Evolutionary conservation across 2,329 filamentous ascomycete genomes (phyloP), one percentile per base, ranked within the genome.

Genomic region (Aspergillus thermomutatus): DNA sequence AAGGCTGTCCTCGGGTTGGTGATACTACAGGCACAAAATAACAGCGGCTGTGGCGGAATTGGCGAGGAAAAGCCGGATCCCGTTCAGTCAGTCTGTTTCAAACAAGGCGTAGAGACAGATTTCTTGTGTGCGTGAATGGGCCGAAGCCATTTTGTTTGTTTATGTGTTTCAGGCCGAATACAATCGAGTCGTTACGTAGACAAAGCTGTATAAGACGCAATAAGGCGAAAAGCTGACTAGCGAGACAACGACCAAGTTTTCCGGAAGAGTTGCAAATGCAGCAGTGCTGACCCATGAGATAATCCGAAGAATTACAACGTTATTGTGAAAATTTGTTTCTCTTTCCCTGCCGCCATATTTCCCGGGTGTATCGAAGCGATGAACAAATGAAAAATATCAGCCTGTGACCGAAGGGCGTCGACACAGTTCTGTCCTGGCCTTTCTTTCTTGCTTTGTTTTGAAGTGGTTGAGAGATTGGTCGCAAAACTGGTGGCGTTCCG

Each of bases 281-380:
- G 65, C 56, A 73, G 69, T 75, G 73, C 70, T 76, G 74, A 72
- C 63, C 64, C 72, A 75, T 70, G 68, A 74, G 71, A 76, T 62
- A 75, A 72, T 71, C 73, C 68, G 69, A 68, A 69, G 72, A 74
- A 76, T 75, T 77, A 77, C 74, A 77, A 74, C 72, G 74, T 72
- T 70, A 70, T 66, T 68, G 65, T 65, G 66, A 64, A 64, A 65
- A 60, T 54, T 71, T 68, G 54, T 58, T 67, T 69, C 66, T 67
- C 62, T 71, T 68, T 71, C 68, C 72, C 70, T 74, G 73, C 71
- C 72, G 74, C 74, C 72, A 75, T 64, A 69, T 65, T 66, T 71
- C 67, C 65, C 70, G 70, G 69, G 65, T 69, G 62, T 71, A 67
- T 69, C 65, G 71, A 69, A 70, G 67, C 69, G 72, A 72, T 65